These are phyloP conservation scores for Scortechinia acanthostroma DNA, from an alignment of 2,329 filamentous ascomycete genomes.

Conservation along the genomic window DNA sequence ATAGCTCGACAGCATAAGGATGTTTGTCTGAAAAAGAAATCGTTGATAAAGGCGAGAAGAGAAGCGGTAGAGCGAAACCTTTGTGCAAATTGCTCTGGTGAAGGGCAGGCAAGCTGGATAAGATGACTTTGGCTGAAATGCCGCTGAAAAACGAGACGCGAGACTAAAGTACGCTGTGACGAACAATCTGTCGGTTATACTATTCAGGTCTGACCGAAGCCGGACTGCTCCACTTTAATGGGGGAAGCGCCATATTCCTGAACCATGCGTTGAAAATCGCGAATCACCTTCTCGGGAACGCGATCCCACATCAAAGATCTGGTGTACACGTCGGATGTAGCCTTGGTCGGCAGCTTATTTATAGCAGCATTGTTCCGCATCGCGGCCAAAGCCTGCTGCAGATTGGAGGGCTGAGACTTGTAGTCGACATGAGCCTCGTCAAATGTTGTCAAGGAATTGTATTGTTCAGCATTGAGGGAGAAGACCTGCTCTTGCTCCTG, in stretches of 20 bases:
- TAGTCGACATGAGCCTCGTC: slow-evolving; percentile 60
- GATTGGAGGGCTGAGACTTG: slow-evolving; percentile 62
- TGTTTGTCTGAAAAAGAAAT: no score
- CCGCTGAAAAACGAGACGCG: no score
- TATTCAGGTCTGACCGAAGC: no score
- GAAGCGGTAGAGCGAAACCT: slow-evolving; percentile 37
- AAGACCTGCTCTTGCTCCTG: slow-evolving; percentile 86
- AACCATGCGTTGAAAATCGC: slow-evolving; percentile 51
- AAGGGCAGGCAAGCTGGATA: no score
- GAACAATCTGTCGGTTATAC: no score
- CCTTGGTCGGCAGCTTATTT: slow-evolving; percentile 49
- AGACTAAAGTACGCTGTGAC: no score
- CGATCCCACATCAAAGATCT: slow-evolving; percentile 89
- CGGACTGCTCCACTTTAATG: no score
- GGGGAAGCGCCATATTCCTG: slow-evolving; percentile 7
- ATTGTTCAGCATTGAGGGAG: slow-evolving; percentile 77
- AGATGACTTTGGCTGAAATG: no score
- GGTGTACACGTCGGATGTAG: slow-evolving; percentile 69
- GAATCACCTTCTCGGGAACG: slow-evolving; percentile 84
- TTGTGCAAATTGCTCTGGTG: no score
- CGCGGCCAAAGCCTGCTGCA: slow-evolving; percentile 72
- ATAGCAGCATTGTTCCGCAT: slow-evolving; percentile 64
- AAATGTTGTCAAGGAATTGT: slow-evolving; percentile 74
- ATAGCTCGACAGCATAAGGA: no score
- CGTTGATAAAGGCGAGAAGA: no score